Evolutionary conservation across 176 grass and related monocot genomes (phyloP).

Genomic region (Poa annua): DNA sequence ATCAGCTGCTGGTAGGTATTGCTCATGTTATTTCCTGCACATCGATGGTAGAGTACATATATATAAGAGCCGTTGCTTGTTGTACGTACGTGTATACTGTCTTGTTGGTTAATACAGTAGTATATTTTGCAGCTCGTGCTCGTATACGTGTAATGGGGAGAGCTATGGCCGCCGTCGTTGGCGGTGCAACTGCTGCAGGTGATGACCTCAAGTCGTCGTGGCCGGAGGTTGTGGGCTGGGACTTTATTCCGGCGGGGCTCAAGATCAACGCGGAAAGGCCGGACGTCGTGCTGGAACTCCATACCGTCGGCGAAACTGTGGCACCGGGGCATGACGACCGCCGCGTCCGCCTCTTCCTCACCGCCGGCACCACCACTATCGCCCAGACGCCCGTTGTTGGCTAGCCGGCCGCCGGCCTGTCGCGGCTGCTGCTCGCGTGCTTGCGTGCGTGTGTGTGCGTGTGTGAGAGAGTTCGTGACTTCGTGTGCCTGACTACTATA

Average conservation of each 20-base stretch:
- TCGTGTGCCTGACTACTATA: not conserved
- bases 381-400: slow-evolving; percentile 12
- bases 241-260: not conserved
- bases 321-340: slow-evolving; percentile 28
- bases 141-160: not conserved
- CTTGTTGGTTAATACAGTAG: not conserved
- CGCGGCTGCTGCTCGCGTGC: not conserved
- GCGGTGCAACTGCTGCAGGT: too few relatives aligned
- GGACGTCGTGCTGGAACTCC: slow-evolving; percentile 2
- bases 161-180: not conserved
- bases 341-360: slow-evolving; percentile 32
- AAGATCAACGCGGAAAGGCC: slow-evolving; percentile 10
- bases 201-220: slow-evolving; percentile 29
- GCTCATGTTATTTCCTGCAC: not conserved
- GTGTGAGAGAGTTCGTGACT: too few relatives aligned
- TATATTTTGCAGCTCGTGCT: slow-evolving; percentile 6
- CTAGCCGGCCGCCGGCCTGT: not conserved
- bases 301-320: not conserved
- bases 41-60: not conserved
- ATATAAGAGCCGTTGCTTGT: not conserved
- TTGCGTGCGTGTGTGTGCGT: not conserved
- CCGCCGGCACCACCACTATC: not conserved
- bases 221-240: slow-evolving; percentile 43
- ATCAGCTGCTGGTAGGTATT: not conserved
- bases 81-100: not conserved